Base-by-base conservation (phyloP, 2,329 filamentous ascomycete species). In the Cucurbitaria berberidis region DNA sequence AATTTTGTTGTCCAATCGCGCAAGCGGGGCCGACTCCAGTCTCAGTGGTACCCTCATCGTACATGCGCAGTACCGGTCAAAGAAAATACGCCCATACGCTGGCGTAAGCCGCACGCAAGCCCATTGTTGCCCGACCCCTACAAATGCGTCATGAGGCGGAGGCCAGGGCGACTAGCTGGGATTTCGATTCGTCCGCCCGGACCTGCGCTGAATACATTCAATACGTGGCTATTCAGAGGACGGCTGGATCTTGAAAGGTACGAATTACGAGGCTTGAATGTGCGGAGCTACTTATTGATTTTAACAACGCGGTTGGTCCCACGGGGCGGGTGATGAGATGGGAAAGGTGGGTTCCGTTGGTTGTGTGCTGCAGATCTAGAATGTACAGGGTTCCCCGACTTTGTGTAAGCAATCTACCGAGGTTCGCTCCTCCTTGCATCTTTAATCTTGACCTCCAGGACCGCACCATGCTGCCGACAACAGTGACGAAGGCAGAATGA, bases 161-260 rank as follows among this genome's bases (percentile, higher is more conserved):
- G 35, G 46, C 46, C 51, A 32, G 44, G 50, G 50, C 39, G 46
- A 38, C 45, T 40, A 36, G 36, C 24, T 19, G 11, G 10, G 27
- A 16, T 4, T 15, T 32, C 41, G 39, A 55, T 55, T 51, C 40
- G 53, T 48, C 53, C 44, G 48, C 27, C 26, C 21, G 48, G 44
- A 48, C 22, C 34, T 34, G 43, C 26, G 29, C 44, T 45, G 45
- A 16, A 40, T 29, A 27, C 19, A 45, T 32, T 40, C 38, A 45
- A 40, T 41, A 39, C 52, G 48, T 51, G 53, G 53, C 52, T 50
- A 27, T 39, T 16, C 26, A 39, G 11, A 32, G 19, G 19, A 36
- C 46, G 27, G 8, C 29, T 35, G 15, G 29, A 18, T 16, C 46
- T 35, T 11, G 16, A 42, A 4, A 16, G 15, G 21, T 30, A 26